These are phyloP conservation scores for Pythium folliculosum DNA, from an alignment of 352 stramenopile genomes.

Conservation along the genomic window DNA sequence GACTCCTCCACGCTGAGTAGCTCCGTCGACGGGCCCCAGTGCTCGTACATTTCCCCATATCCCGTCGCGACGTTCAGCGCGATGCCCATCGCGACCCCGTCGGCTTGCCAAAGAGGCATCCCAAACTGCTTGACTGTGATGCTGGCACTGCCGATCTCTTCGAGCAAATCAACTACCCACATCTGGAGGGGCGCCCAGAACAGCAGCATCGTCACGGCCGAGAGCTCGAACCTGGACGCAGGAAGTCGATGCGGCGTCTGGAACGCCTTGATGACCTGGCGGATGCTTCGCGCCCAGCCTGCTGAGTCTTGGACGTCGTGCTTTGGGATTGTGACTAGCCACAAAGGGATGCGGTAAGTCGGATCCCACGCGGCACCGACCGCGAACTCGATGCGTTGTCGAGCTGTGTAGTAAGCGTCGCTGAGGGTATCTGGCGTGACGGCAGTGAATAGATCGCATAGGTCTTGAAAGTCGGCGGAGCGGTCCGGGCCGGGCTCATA, in stretches of 20 bases:
- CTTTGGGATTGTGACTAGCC: neutral
- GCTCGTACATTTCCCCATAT: neutral
- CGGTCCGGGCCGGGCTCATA: neutral
- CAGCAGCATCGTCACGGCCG: neutral
- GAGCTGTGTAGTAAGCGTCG: neutral
- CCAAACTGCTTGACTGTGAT: neutral
- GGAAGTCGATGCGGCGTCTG: neutral
- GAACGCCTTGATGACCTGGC: neutral
- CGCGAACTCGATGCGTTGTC: neutral
- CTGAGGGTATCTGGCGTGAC: neutral
- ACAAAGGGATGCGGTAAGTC: neutral
- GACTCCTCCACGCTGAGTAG: neutral
- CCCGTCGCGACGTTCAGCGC: neutral
- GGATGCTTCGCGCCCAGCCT: neutral
- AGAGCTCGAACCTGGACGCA: neutral
- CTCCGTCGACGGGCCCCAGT: neutral
- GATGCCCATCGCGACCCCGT: neutral
- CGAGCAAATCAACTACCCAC: conserved; percentile 1
- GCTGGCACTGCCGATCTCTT: neutral
- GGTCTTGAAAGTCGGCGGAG: neutral
- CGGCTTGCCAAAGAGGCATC: neutral
- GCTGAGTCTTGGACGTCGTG: neutral
- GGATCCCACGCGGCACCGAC: neutral
- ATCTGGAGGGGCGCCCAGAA: conserved; percentile 2
- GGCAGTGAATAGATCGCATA: neutral